Evolutionary conservation across 768 basidiomycete species (phyloP), one percentile per base, ranked within the genome.

Genomic region (Candolleomyces efflorescens): DNA sequence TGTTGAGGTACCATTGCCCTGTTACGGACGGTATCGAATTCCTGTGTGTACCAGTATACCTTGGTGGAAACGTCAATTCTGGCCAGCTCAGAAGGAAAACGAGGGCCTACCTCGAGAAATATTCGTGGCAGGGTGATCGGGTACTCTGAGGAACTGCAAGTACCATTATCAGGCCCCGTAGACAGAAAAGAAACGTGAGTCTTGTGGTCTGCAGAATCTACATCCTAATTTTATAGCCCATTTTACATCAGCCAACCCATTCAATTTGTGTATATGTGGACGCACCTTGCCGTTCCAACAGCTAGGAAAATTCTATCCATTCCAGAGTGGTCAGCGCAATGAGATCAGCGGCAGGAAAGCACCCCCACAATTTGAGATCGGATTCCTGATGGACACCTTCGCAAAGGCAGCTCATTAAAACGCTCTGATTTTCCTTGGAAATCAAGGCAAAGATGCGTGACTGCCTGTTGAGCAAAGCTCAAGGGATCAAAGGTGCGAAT

Each of bases 41-140:
- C 55, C 32, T 68, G 67, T 4, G 75, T 69, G 59, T 64, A 64
- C 74, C 76, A 81, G 61, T 79, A 80, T n/a, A 78, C 70, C 76
- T 78, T 17, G 13, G 44, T n/a, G 11, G 44, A 26, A 46, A 32
- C 15, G 13, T 52, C 59, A 43, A 59, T 24, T 44, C 18, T 43
- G 27, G n/a, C 27, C 20, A 43, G 39, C 20, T 46, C 3, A 47
- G 10, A 13, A 43, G 11, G 17, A 9, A 24, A 22, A 18, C 5
- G 53, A n/a, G 11, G 47, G 53, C 55, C 39, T 18, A 72, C 73
- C 68, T 77, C 79, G 58, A 75, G 69, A 55, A 78, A 79, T 37
- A 79, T 75, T 12, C 76, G 70, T 3, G 78, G 78, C 26, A 79
- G 54, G 0, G 72, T 74, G 1, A 73, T 53, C 7, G 77, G 76